Evolutionary conservation across 495 filamentous ascomycete species (phyloP).

Genomic region (Daldinia caldariorum): DNA sequence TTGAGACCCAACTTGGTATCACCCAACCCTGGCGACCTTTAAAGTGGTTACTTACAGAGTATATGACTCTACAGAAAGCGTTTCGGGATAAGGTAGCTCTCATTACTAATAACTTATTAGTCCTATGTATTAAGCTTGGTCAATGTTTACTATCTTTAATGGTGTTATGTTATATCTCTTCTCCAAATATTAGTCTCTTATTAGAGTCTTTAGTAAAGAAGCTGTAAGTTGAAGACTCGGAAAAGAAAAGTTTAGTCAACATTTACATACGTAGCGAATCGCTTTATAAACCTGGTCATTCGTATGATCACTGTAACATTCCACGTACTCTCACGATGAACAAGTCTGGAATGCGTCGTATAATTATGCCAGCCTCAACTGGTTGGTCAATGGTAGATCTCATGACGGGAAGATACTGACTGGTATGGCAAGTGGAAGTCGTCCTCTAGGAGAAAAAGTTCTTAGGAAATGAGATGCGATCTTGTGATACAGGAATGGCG

Average conservation of each 20-base stretch:
- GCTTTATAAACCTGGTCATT: background rate
- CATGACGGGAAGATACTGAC: background rate
- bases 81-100: constrained; percentile 61
- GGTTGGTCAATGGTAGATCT: background rate
- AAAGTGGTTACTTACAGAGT: too few species aligned
- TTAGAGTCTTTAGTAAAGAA: too few species aligned
- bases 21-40: too few species aligned
- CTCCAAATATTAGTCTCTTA: too few species aligned
- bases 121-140: background rate
- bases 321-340: background rate
- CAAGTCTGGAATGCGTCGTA: background rate
- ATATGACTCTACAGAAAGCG: constrained; percentile 4
- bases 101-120: constrained; percentile 54
- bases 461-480: background rate
- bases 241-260: too few species aligned
- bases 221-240: too few species aligned
- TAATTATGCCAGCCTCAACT: background rate
- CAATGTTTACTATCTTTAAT: too few species aligned
- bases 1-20: constrained; percentile 10
- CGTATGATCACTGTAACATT: background rate
- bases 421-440: background rate
- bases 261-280: too few species aligned
- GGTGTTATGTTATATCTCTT: too few species aligned
- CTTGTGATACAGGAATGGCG: background rate
- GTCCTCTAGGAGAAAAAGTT: background rate